Conservation (phyloP, 108 stramenopile species). For the Nannochloropsis oceanica region DNA sequence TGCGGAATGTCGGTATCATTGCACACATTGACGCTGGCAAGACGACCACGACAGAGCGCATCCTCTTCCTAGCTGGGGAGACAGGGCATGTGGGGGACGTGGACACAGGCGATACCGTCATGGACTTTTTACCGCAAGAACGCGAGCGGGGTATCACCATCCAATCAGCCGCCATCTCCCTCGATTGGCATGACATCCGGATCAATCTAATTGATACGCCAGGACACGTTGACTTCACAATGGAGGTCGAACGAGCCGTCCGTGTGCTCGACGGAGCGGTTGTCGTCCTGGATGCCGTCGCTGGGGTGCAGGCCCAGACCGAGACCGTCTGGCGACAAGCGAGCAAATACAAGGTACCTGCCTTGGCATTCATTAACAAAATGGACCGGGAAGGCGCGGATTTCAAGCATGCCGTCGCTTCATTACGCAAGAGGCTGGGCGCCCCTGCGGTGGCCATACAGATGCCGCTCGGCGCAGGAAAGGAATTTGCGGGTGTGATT, state of each 20-base stretch:
- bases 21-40: conserved; percentile 99
- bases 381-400: conserved; percentile 92
- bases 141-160: conserved; percentile 97
- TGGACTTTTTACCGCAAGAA: conserved; percentile 93
- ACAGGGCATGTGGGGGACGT: conserved; percentile 59
- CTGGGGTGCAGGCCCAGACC: conserved; percentile 95
- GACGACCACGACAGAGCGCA: conserved; percentile 97
- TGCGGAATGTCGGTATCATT: conserved; percentile 62
- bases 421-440: conserved; percentile 54
- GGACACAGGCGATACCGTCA: conserved; percentile 87
- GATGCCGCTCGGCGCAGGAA: conserved; percentile 38
- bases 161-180: conserved; percentile 81
- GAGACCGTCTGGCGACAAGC: conserved; percentile 95
- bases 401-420: conserved; percentile 58
- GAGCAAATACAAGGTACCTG: conserved; percentile 67
- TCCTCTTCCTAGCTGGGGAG: conserved; percentile 78
- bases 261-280: conserved; percentile 94
- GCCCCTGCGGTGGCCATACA: conserved; percentile 17
- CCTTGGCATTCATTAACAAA: conserved; percentile 84
- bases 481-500: conserved; percentile 70
- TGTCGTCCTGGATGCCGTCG: conserved; percentile 87
- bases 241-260: conserved; percentile 54
- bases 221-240: conserved; percentile 84
- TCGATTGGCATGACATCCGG: conserved; percentile 78
- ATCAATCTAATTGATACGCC: conserved; percentile 99